Base-by-base conservation (phyloP, 495 filamentous ascomycete genomes). In the Thermothielavioides terrestris region DNA sequence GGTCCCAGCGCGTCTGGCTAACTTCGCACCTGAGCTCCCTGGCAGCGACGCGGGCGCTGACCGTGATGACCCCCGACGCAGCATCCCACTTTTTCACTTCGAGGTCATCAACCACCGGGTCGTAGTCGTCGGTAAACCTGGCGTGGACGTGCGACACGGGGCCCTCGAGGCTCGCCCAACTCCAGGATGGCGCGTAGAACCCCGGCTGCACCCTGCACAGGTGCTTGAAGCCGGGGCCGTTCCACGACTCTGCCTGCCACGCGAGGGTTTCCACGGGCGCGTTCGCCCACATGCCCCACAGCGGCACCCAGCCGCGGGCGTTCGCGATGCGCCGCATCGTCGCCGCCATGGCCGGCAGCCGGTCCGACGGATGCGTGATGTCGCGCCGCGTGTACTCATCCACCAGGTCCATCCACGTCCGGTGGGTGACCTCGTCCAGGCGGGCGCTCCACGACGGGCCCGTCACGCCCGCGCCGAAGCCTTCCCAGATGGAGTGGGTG, bases 111-210 rank as follows among this genome's bases (percentile, higher is more conserved):
- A 35, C 14, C 10, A 23, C 12, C 14, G 48, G 48, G n/a, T 42
- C 48, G 2, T 21, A 15, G 10, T 22, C 6, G 3, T 32, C 22
- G 26, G 43, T 12, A 2, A 26, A 18, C 28, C 17, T 17, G 30
- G 25, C 25, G 8, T 14, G 12, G 0, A 22, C 20, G 38, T 50
- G 43, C 11, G 48, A 42, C 6, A 43, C 43, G 0, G 15, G 26
- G 2, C 48, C 48, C 15, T 50, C 48, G 7, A 50, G 38, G n/a
- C 48, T 50, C 6, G 48, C 48, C 48, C 48, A 50, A 28, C 48
- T 50, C 48, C 48, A 50, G 17, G 37, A 35, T 18, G 48, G 48
- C 23, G 48, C 48, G 30, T 50, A 50, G 17, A 36, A 20, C 14
- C 25, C 39, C 15, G 48, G 48, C 20, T 50, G 42, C 38, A 43